Conservation (phyloP, 2,329 filamentous ascomycete genomes). For the Fonsecaea erecta region DNA sequence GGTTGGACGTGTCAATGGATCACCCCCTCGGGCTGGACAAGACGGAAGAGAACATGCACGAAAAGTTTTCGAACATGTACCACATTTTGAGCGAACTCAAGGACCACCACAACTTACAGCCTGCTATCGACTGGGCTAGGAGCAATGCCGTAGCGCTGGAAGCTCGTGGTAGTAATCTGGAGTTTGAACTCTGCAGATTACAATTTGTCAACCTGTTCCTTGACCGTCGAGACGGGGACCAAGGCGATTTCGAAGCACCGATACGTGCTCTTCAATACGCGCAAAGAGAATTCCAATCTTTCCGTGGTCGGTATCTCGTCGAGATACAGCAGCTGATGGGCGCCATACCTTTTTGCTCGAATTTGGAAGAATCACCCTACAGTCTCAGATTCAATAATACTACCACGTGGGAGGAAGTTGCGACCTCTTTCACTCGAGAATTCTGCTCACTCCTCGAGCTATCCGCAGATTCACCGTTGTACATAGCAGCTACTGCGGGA, state of each 20-base stretch:
- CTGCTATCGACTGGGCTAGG: slow-evolving; percentile 86
- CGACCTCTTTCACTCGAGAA: slow-evolving; percentile 85
- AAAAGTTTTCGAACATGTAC: slow-evolving; percentile 88
- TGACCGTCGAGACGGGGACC: slow-evolving; percentile 59
- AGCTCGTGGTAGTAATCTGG: slow-evolving; percentile 83
- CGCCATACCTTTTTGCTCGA: slow-evolving; percentile 78
- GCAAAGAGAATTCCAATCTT: slow-evolving; percentile 71
- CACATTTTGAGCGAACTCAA: slow-evolving; percentile 79
- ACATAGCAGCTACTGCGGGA: slow-evolving; percentile 89
- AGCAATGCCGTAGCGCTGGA: slow-evolving; percentile 73
- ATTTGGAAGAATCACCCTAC: slow-evolving; percentile 79
- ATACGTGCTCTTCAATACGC: slow-evolving; percentile 76
- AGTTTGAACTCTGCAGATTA: slow-evolving; percentile 89
- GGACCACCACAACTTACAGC: slow-evolving; percentile 70
- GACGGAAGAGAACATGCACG: slow-evolving; percentile 58
- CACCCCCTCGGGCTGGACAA: slow-evolving; percentile 36
- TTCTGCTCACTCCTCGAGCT: slow-evolving; percentile 92
- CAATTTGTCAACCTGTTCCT: slow-evolving; percentile 90
- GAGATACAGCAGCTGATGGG: slow-evolving; percentile 83
- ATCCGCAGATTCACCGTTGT: slow-evolving; percentile 88
- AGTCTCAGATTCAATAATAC: slow-evolving; percentile 74
- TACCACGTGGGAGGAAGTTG: slow-evolving; percentile 79
- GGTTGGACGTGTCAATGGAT: slow-evolving; percentile 39
- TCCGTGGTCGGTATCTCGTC: slow-evolving; percentile 72
- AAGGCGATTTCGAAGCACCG: slow-evolving; percentile 49